Percentiles rank a stretch among this genome's conserved stretches.
Evolutionary conservation across 495 filamentous ascomycete genomes (phyloP).

Genomic region (Penicillium odoratum): DNA sequence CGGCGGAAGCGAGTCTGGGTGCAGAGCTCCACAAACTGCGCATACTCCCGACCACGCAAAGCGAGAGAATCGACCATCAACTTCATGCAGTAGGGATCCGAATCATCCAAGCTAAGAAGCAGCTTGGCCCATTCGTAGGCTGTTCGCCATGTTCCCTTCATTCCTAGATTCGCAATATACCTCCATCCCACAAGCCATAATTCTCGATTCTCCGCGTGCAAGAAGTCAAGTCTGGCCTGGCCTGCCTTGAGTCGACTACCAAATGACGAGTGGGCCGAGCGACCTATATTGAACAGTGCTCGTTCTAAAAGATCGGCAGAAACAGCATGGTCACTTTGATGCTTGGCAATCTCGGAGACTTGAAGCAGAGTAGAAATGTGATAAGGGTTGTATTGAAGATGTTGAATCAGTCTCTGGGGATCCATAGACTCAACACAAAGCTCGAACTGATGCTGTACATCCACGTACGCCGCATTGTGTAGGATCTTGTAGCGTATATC

Average conservation of each 20-base stretch:
- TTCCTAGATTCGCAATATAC: conserved; percentile 77
- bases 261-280: conserved; percentile 80
- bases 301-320: conserved; percentile 88
- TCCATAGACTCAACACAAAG: conserved; percentile 79
- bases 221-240: conserved; percentile 75
- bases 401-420: conserved; percentile 65
- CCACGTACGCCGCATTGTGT: conserved; percentile 75
- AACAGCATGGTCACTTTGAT: conserved; percentile 81
- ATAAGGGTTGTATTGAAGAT: conserved; percentile 75
- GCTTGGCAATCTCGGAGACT: conserved; percentile 86
- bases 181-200: conserved; percentile 88
- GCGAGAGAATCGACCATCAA: conserved; percentile 81
- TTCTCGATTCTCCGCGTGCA: conserved; percentile 81
- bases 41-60: conserved; percentile 72
- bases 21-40: conserved; percentile 72
- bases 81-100: conserved; percentile 79
- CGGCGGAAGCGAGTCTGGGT: conserved; percentile 55
- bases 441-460: conserved; percentile 74
- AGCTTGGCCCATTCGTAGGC: conserved; percentile 92
- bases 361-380: conserved; percentile 92
- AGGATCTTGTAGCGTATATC: conserved; percentile 63
- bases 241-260: conserved; percentile 72
- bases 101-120: conserved; percentile 70
- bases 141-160: conserved; percentile 92
- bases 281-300: conserved; percentile 89